These are phyloP conservation scores for Cucumis sativus DNA, from an alignment of 306 rosid species.

Conservation along the genomic window DNA sequence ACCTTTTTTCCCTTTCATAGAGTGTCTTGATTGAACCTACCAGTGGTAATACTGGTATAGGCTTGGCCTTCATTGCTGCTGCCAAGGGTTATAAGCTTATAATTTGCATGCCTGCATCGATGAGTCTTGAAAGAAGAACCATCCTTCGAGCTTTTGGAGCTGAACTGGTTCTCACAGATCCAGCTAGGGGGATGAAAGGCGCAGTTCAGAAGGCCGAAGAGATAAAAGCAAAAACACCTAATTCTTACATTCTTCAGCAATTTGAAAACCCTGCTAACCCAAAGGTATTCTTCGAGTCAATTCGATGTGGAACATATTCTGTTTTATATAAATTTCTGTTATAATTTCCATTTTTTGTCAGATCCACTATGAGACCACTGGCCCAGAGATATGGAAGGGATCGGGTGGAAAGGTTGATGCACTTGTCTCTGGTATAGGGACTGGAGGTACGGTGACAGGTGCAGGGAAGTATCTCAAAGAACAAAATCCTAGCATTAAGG, in stretches of 20 bases:
- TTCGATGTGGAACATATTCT: background rate
- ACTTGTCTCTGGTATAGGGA: constrained; percentile 87
- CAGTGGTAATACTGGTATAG: constrained; percentile 88
- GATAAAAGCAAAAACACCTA: constrained; percentile 57
- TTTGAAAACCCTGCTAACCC: constrained; percentile 92
- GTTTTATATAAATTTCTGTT: background rate
- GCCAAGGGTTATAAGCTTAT: constrained; percentile 79
- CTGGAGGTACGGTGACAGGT: constrained; percentile 89
- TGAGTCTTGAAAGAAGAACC: constrained; percentile 85
- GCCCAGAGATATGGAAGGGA: constrained; percentile 90
- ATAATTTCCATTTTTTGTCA: constrained; percentile 10
- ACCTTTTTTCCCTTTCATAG: constrained; percentile 24
- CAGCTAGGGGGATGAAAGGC: constrained; percentile 87
- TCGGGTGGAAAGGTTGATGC: constrained; percentile 65
- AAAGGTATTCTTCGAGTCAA: constrained; percentile 29
- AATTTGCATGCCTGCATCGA: constrained; percentile 83
- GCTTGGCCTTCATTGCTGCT: constrained; percentile 87
- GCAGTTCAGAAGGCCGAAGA: constrained; percentile 84
- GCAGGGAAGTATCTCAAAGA: constrained; percentile 81
- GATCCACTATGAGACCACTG: constrained; percentile 87
- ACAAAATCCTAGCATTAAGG: constrained; percentile 74
- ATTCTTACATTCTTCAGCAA: constrained; percentile 75
- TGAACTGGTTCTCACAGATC: constrained; percentile 77
- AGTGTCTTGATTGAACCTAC: constrained; percentile 82
- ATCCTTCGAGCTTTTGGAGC: constrained; percentile 87